These are phyloP conservation scores for Fraxinus pennsylvanica DNA, from an alignment of 257 asterid genomes.

Conservation along the genomic window DNA sequence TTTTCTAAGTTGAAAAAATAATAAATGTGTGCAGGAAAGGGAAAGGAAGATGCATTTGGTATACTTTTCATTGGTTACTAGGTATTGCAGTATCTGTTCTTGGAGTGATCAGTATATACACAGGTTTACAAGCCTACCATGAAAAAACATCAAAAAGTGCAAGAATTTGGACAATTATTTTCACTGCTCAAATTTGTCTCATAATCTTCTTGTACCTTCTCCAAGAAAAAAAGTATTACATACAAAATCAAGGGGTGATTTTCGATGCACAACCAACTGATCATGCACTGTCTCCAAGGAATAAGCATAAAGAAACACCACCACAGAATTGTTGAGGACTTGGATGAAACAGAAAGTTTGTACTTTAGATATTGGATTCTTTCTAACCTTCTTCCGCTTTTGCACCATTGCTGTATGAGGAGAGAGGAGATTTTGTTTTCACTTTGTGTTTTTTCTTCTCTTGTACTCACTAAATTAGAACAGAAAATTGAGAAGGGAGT, in stretches of 20 bases:
- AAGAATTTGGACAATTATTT: conserved; percentile 59
- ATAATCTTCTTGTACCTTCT: conserved; percentile 58
- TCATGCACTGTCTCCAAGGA: conserved; percentile 47
- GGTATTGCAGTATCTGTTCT: conserved; percentile 61
- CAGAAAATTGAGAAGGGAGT: neutral
- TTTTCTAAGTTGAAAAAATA: neutral
- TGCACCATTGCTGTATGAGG: neutral
- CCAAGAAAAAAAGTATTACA: conserved; percentile 81
- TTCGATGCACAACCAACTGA: conserved; percentile 63
- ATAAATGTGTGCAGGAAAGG: conserved; percentile 52
- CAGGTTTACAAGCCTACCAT: conserved; percentile 76
- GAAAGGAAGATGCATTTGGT: conserved; percentile 71
- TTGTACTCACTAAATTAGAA: neutral
- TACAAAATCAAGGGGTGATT: conserved; percentile 46
- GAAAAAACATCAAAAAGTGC: conserved; percentile 52
- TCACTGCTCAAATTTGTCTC: conserved; percentile 54
- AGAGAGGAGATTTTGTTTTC: neutral
- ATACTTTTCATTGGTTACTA: conserved; percentile 70
- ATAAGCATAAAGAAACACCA: conserved; percentile 37
- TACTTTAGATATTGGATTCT: neutral
- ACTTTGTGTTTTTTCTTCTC: neutral
- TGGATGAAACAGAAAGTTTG: neutral
- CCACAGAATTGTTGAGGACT: conserved; percentile 35
- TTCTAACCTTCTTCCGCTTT: neutral
- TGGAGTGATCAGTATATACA: conserved; percentile 70